These are phyloP conservation scores for Sideroxylon spinosum DNA, from an alignment of 179 eudicot genomes.

Conservation along the genomic window DNA sequence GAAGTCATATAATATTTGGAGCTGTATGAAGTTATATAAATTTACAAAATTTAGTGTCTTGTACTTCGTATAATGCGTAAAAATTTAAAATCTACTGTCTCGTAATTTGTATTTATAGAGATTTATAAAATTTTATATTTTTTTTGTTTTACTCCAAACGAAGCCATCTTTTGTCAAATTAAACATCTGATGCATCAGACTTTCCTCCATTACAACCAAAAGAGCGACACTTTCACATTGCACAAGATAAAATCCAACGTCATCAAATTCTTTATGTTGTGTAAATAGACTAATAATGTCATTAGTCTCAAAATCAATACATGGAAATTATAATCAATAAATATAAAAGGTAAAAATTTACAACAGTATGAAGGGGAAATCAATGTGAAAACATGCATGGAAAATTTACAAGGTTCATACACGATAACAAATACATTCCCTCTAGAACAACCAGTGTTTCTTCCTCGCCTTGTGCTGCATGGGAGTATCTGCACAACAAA, in stretches of 20 bases:
- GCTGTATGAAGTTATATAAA: too few relatives aligned
- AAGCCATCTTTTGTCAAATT: too few relatives aligned
- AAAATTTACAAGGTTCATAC: not conserved
- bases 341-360: not conserved
- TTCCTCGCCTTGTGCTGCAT: slow-evolving; percentile 52
- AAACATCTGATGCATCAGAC: not conserved
- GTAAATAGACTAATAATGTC: not conserved
- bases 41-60: too few relatives aligned
- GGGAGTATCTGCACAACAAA: slow-evolving; percentile 54
- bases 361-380: not conserved
- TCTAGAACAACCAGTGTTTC: slow-evolving; percentile 79
- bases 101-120: too few relatives aligned
- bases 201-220: not conserved
- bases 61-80: too few relatives aligned
- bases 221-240: not conserved
- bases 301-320: not conserved
- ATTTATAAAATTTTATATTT: too few relatives aligned
- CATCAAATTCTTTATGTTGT: not conserved
- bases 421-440: not conserved
- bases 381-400: not conserved
- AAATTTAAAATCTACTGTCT: too few relatives aligned
- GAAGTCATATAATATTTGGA: too few relatives aligned
- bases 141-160: too few relatives aligned
- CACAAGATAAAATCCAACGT: not conserved
- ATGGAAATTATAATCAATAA: not conserved